Percentiles rank a stretch among this genome's conserved stretches.
Conservation (phyloP, 495 filamentous ascomycete species). For the Podospora comata region DNA sequence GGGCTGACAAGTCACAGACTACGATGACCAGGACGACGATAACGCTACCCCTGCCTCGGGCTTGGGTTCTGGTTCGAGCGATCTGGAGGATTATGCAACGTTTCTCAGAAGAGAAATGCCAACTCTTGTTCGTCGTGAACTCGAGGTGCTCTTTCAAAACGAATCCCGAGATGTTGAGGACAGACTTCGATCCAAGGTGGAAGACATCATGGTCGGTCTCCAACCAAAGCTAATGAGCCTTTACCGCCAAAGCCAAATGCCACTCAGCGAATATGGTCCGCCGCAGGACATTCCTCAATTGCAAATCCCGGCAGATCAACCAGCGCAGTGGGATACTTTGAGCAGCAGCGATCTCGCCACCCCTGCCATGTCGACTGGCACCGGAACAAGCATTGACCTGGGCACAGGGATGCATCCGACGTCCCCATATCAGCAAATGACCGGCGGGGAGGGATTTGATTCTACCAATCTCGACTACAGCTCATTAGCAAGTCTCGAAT, state of each 20-base stretch:
- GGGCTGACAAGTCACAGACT: conserved; percentile 24
- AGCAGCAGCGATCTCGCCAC: neutral
- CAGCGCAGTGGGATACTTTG: neutral
- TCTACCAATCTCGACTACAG: neutral
- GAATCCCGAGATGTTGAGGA: conserved; percentile 29
- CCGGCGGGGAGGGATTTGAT: neutral
- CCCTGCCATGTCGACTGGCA: neutral
- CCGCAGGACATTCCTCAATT: conserved; percentile 1
- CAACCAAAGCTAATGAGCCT: conserved; percentile 26
- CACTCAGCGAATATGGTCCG: conserved; percentile 30
- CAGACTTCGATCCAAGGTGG: conserved; percentile 24
- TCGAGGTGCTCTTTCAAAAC: conserved; percentile 27
- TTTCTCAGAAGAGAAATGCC: conserved; percentile 34
- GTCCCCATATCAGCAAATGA: neutral
- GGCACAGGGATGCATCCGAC: neutral
- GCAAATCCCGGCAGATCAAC: neutral
- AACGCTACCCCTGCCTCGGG: conserved; percentile 14
- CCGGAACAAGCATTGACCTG: neutral
- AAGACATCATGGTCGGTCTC: conserved; percentile 26
- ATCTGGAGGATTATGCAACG: conserved; percentile 30
- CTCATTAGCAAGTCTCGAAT: neutral
- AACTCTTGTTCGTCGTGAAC: conserved; percentile 29
- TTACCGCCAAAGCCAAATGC: conserved; percentile 31
- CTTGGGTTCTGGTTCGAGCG: conserved; percentile 14
- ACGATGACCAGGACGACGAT: conserved; percentile 29